A percentile compares a stretch with the other conserved stretches of the same genome.
These are phyloP conservation scores for Colletotrichum eleusines DNA, from an alignment of 2,329 filamentous ascomycete species.

Conservation along the genomic window DNA sequence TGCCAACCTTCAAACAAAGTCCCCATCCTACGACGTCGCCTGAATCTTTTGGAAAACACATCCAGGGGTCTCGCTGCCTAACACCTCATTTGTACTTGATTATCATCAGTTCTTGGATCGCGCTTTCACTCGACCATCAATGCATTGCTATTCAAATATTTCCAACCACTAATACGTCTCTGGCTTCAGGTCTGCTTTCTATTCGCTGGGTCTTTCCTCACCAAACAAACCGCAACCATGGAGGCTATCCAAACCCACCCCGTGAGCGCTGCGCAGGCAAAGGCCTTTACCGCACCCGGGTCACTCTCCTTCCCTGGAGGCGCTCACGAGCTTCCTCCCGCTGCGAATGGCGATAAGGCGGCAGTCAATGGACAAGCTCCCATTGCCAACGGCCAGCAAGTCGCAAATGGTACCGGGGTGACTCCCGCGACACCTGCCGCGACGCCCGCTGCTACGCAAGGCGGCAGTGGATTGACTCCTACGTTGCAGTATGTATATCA, in stretches of 20 bases:
- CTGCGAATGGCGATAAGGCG: constrained; percentile 74
- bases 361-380: constrained; percentile 57
- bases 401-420: constrained; percentile 80
- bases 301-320: constrained; percentile 93
- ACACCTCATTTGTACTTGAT: background rate
- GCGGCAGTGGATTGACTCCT: constrained; percentile 90
- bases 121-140: background rate
- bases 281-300: constrained; percentile 92
- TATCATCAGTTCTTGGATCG: background rate
- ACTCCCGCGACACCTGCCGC: constrained; percentile 91
- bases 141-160: background rate
- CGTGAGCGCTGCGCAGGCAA: constrained; percentile 90
- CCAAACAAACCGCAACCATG: constrained; percentile 67
- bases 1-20: background rate
- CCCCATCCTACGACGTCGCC: background rate
- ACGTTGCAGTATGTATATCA: constrained; percentile 92
- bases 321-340: constrained; percentile 83
- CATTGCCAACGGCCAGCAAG: constrained; percentile 64
- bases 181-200: constrained; percentile 47
- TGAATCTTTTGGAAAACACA: background rate
- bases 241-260: constrained; percentile 93
- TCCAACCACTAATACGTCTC: background rate
- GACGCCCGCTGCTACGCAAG: constrained; percentile 85
- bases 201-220: background rate
- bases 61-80: background rate